Evolutionary conservation across 2,329 filamentous ascomycete species (phyloP).

Genomic region (Pestalotiopsis sp.): DNA sequence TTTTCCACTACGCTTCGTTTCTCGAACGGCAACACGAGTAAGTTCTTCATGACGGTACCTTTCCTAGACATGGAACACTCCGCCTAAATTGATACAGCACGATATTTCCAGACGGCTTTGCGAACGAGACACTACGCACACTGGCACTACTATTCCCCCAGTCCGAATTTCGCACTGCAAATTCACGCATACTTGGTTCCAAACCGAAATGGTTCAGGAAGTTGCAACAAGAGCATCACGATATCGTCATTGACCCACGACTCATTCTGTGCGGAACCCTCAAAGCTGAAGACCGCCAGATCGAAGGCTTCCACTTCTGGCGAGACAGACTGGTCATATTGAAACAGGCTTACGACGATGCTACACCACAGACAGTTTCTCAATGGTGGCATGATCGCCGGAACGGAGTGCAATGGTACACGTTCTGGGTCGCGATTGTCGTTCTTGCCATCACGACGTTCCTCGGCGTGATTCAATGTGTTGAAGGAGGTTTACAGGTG

Average conservation of each 20-base stretch:
- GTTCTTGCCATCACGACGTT: not conserved
- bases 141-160: not conserved
- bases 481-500: not conserved
- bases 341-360: not conserved
- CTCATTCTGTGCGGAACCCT: not conserved
- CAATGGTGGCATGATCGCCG: not conserved
- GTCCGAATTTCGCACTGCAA: not conserved
- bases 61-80: too few species aligned
- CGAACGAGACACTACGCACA: not conserved
- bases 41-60: too few species aligned
- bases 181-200: not conserved
- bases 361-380: not conserved
- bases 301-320: not conserved
- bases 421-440: not conserved
- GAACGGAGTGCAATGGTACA: slow-evolving; percentile 6
- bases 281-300: not conserved
- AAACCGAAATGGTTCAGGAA: not conserved
- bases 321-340: not conserved
- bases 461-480: not conserved
- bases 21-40: too few species aligned
- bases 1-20: too few species aligned
- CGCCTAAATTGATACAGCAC: too few species aligned
- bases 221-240: too few species aligned
- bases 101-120: too few species aligned
- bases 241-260: too few species aligned